Evolutionary conservation across 805 yeast species (phyloP), one percentile per base, ranked within the genome.

Genomic region (Starmerella khaoyaiensis): DNA sequence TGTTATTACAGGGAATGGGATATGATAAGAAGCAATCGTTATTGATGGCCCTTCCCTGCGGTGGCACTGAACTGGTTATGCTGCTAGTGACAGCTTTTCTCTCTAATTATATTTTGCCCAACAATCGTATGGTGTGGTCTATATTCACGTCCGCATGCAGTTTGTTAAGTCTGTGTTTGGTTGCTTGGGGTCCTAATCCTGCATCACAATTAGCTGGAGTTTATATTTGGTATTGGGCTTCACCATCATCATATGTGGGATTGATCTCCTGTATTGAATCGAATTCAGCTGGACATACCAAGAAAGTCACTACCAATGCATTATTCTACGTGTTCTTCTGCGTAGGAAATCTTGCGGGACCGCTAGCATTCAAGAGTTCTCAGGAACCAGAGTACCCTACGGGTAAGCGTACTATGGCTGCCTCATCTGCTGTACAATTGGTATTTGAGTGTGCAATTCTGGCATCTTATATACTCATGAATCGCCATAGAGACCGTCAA

Each of bases 351-450:
- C 55, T 69, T 33, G 56, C 63, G 33, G 78, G 78, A 3, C 75
- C 77, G 9, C 74, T 76, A 56, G 65, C 79, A 15, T 79, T 79
- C 60, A 65, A 62, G 41, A 56, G 67, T 0, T 46, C 56, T 5
- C 71, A 76, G 40, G 74, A 72, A n/a, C 84, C 84, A 5, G 51
- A 56, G 28, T 79, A 77, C 49, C 57, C 33, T 62, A 72, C 66
- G 63, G 76, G 48, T 67, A 79, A 29, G 67, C 74, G 21, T 63
- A 74, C 57, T 62, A 71, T 36, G 72, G 75, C 47, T 57, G 78
- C 41, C 61, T 65, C 76, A 23, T 17, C 35, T n/a, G 28, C 28
- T 14, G 21, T 40, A 11, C 73, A 29, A 26, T n/a, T 41, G 12
- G 25, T 5, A 2, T 28, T 39, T 7, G 35, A 39, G 22, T 21